These are phyloP conservation scores for Xanthoconium stramineum DNA, from an alignment of 768 basidiomycete species.

Conservation along the genomic window DNA sequence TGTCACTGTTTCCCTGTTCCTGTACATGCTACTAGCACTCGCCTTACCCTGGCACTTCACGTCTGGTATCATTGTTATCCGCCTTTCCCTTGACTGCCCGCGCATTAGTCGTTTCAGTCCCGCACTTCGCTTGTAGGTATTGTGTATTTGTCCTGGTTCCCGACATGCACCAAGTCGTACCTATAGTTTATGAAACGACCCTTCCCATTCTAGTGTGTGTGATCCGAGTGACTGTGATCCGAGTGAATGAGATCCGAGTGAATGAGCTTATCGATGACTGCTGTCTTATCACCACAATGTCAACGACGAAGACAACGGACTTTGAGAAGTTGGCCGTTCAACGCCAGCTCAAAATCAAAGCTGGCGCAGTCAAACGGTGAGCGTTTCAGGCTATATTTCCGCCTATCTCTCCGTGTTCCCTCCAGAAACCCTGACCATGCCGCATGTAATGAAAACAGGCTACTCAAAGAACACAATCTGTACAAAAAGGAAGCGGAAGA, in stretches of 20 bases:
- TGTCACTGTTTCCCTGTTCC: neutral
- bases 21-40: conserved; percentile 16
- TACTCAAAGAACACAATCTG: conserved; percentile 62
- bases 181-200: conserved; percentile 29
- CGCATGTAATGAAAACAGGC: conserved; percentile 35
- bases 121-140: conserved; percentile 30
- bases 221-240: neutral
- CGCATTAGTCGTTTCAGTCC: conserved; percentile 25
- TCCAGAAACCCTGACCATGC: conserved; percentile 8
- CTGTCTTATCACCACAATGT: conserved; percentile 15
- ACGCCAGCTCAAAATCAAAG: conserved; percentile 76
- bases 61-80: conserved; percentile 22
- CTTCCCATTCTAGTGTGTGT: neutral
- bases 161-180: conserved; percentile 30
- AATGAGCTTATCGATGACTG: conserved; percentile 9
- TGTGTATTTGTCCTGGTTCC: conserved; percentile 26
- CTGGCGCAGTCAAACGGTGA: conserved; percentile 64
- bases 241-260: neutral
- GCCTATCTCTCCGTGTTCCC: conserved; percentile 8
- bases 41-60: conserved; percentile 15
- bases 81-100: conserved; percentile 24
- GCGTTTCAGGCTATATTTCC: conserved; percentile 17
- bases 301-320: conserved; percentile 6
- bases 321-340: conserved; percentile 37
- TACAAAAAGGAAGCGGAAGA: conserved; percentile 67